Base-by-base conservation (phyloP, 2,329 filamentous ascomycete species). In the Diaporthe humulicola region DNA sequence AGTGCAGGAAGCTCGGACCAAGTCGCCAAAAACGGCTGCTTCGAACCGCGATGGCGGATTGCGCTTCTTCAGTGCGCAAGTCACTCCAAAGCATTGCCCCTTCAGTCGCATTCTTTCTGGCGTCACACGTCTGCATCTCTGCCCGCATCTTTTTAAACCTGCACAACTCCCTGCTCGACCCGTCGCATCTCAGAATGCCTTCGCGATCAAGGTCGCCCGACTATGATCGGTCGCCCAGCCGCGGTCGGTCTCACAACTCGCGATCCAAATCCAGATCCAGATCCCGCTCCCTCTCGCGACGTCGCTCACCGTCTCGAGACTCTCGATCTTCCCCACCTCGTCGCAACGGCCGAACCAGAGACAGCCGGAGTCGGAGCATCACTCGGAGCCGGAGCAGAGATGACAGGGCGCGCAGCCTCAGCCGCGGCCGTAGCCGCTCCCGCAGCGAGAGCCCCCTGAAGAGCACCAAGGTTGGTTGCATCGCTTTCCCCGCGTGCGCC, bases 381-480 rank as follows among this genome's bases (percentile, higher is more conserved):
- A 80, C 78, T 58, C 70, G 76, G 33, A 84, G 77, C 60, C 74
- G 77, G 40, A 84, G 82, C 76, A 78, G 82, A 84, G 84, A 74
- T 81, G 82, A 80, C 40, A 80, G 80, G 10, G 79, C 79, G 57
- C 78, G 79, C 4, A 83, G 84, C 67, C 81, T 81, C 33, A 84
- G 81, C 73, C 79, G 84, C 52, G 83, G 82, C n/a, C 79, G 54
- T 81, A 80, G 78, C 75, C 79, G 83, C n/a, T 81, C 82, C 19
- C 80, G 81, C 58, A 86, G 84, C 78, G 80, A 79, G 61, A 83
- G 81, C 52, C 86, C 81, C 4, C 73, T 82, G 7, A 85, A 83
- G 77, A 90, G 88, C 78, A 91, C 89, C 70, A 91, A 91, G 86
- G 89, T 88, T 77, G 71, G 82, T 78, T 48, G 19, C 22, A 48